Conservation (phyloP, 2,329 filamentous ascomycete genomes). For the Chaetothyriales sp. region DNA sequence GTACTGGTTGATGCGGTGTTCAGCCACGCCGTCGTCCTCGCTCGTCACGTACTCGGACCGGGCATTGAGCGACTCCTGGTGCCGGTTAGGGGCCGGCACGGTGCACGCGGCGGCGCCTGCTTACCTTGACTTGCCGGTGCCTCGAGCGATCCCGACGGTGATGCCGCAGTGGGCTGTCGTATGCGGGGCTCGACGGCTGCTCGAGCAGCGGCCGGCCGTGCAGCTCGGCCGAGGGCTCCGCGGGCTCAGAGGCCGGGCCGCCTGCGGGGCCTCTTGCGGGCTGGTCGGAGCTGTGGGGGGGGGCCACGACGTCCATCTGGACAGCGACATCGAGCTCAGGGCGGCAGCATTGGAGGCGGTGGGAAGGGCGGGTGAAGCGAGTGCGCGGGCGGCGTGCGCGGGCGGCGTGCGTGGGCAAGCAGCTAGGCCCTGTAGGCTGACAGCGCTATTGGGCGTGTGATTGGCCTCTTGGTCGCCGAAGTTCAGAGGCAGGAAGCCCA, state of each 20-base stretch:
- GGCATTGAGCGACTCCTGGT: slow-evolving; percentile 80
- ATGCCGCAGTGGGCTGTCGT: slow-evolving; percentile 52
- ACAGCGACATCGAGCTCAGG: slow-evolving; percentile 12
- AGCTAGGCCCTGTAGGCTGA: background rate
- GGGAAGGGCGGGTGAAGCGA: background rate
- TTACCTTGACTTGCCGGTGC: slow-evolving; percentile 49
- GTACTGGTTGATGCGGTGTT: slow-evolving; percentile 91
- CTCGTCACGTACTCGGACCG: slow-evolving; percentile 75
- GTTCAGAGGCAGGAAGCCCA: background rate
- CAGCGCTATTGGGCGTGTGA: background rate
- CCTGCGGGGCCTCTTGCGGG: background rate
- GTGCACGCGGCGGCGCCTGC: slow-evolving; percentile 7
- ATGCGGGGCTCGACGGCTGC: slow-evolving; percentile 43
- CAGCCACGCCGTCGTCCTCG: slow-evolving; percentile 63
- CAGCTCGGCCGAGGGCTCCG: background rate
- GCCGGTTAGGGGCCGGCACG: slow-evolving; percentile 1
- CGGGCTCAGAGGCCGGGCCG: slow-evolving; percentile 5
- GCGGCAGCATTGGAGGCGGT: background rate
- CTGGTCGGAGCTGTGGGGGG: slow-evolving; percentile 13
- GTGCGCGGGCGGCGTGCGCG: background rate
- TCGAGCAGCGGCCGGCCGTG: background rate
- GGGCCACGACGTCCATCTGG: slow-evolving; percentile 18
- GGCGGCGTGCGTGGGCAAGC: background rate
- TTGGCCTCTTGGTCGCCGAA: background rate
- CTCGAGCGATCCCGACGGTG: slow-evolving; percentile 48